phyloP scores from a whole-genome alignment of 108 stramenopile species.

The Pinguiococcus pyrenoidosus region DNA sequence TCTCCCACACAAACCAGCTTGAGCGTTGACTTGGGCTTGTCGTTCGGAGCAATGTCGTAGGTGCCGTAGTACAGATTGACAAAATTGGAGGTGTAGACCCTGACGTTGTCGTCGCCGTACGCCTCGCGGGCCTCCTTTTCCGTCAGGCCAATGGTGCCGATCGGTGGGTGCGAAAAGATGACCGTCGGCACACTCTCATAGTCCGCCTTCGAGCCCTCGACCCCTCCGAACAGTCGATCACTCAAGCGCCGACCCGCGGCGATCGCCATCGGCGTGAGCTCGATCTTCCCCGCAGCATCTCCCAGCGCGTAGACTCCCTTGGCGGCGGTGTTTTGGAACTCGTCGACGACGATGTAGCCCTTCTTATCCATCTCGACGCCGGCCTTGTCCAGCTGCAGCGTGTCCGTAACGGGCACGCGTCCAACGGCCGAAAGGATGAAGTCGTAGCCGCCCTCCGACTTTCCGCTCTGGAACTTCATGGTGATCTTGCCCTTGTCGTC shows the following conservation, averaged over 20 bases:
- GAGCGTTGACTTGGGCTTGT: constrained; percentile 82
- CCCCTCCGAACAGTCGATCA: constrained; percentile 61
- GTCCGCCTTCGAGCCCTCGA: constrained; percentile 39
- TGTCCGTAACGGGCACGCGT: constrained; percentile 48
- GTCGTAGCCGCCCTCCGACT: constrained; percentile 52
- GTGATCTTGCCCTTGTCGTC: constrained; percentile 41
- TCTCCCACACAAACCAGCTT: constrained; percentile 70
- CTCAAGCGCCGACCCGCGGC: constrained; percentile 66
- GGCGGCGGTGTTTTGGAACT: constrained; percentile 54
- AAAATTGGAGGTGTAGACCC: constrained; percentile 71
- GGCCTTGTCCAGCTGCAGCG: constrained; percentile 42
- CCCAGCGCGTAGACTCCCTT: constrained; percentile 56
- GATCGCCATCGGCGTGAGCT: constrained; percentile 71
- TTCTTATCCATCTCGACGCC: constrained; percentile 42
- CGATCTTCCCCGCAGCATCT: constrained; percentile 62
- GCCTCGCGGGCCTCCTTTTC: constrained; percentile 63
- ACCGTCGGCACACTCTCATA: constrained; percentile 72
- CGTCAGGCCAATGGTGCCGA: constrained; percentile 51
- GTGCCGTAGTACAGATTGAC: constrained; percentile 74
- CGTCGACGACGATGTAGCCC: constrained; percentile 58
- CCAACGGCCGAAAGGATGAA: constrained; percentile 63
- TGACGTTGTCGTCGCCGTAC: constrained; percentile 75
- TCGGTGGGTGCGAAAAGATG: constrained; percentile 72
- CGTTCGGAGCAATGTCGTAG: constrained; percentile 57
- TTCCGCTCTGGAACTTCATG: constrained; percentile 31